Evolutionary conservation across 2,329 filamentous ascomycete genomes (phyloP).

Genomic region (Alternaria ventricosa): DNA sequence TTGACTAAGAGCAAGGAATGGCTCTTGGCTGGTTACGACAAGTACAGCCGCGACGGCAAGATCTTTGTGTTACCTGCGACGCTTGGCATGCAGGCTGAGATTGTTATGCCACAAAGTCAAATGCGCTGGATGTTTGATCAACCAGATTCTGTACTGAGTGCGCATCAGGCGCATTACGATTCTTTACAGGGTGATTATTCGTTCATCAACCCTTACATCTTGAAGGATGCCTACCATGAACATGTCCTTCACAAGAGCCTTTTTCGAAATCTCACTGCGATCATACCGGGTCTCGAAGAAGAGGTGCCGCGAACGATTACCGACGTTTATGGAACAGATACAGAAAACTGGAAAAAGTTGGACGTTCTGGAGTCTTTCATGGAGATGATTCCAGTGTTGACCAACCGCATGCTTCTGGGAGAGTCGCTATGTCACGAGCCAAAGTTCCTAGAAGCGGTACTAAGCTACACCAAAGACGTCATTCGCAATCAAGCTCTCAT

Average conservation of each 20-base stretch:
- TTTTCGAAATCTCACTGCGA: conserved; percentile 46
- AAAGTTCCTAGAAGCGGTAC: conserved; percentile 56
- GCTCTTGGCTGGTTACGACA: conserved; percentile 28
- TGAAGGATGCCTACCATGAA: conserved; percentile 51
- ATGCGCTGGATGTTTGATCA: conserved; percentile 53
- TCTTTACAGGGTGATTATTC: conserved; percentile 48
- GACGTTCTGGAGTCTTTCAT: conserved; percentile 46
- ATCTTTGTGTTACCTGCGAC: conserved; percentile 35
- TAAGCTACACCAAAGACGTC: conserved; percentile 59
- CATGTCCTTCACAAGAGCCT: conserved; percentile 52
- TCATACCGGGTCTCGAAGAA: conserved; percentile 49
- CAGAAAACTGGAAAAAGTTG: conserved; percentile 45
- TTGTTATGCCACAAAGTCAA: conserved; percentile 46
- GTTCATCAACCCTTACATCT: conserved; percentile 45
- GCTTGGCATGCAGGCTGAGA: conserved; percentile 31
- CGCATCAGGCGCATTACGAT: conserved; percentile 48
- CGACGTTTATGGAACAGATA: conserved; percentile 47
- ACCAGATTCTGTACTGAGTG: conserved; percentile 50
- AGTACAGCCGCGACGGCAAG: conserved; percentile 33
- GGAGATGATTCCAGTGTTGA: conserved; percentile 49
- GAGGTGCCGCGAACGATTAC: conserved; percentile 47
- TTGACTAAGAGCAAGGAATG: conserved; percentile 31
- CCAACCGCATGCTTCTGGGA: conserved; percentile 56
- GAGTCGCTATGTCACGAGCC: conserved; percentile 55
- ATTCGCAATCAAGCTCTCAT: conserved; percentile 46